phyloP scores from a whole-genome alignment of 106 monocot genomes.

The Dendrobium chrysotoxum region DNA sequence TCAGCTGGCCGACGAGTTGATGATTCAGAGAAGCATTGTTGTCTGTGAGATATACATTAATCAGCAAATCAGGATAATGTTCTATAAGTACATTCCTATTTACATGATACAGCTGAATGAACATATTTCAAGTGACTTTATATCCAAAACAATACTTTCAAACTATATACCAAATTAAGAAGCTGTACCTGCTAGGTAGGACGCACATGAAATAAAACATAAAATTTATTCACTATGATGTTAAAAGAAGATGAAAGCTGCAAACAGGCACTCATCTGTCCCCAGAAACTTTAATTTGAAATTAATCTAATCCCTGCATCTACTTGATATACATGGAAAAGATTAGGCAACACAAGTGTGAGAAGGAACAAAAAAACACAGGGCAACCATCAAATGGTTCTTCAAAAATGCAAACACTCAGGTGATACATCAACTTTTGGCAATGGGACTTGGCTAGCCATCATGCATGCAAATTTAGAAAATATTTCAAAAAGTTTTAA shows the following conservation, averaged over 20 bases:
- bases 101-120: background rate
- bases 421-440: no score
- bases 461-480: no score
- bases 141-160: background rate
- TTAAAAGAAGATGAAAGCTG: background rate
- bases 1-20: conserved; percentile 75
- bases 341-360: background rate
- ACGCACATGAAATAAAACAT: background rate
- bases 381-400: no score
- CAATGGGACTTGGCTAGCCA: no score
- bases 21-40: conserved; percentile 86
- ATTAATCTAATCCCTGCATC: background rate
- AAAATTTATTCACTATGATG: background rate
- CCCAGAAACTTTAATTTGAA: background rate
- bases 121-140: background rate
- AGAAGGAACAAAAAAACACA: no score
- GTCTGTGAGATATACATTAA: conserved; percentile 32
- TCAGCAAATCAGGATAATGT: background rate
- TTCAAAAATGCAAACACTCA: no score
- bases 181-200: background rate
- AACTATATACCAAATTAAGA: background rate
- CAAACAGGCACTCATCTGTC: background rate
- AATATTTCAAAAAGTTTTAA: no score
- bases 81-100: background rate
- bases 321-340: background rate